A percentile compares a stretch with the other conserved stretches of the same genome.
These are phyloP conservation scores for Cladosporium sphaerospermum DNA, from an alignment of 2,329 filamentous ascomycete species.

Conservation along the genomic window DNA sequence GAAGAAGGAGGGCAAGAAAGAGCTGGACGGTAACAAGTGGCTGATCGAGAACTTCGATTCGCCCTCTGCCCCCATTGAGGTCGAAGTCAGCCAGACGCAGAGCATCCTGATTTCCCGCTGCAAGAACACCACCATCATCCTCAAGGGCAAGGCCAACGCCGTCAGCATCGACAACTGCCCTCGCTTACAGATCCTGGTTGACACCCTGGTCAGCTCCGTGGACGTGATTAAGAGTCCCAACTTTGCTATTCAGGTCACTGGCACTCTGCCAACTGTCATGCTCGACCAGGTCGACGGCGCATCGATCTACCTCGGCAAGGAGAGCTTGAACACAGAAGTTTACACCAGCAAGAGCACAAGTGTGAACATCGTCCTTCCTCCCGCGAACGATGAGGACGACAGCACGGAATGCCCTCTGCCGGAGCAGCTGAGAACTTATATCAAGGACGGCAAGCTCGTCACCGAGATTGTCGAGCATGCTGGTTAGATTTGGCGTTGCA, in stretches of 20 bases:
- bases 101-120: slow-evolving; percentile 89
- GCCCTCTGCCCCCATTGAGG: slow-evolving; percentile 63
- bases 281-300: slow-evolving; percentile 92
- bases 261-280: slow-evolving; percentile 77
- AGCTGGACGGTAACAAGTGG: slow-evolving; percentile 73
- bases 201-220: slow-evolving; percentile 81
- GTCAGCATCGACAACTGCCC: slow-evolving; percentile 88
- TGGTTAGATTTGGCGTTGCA: slow-evolving; percentile 48
- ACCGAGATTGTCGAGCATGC: slow-evolving; percentile 95
- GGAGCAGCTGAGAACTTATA: slow-evolving; percentile 79
- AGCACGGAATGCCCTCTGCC: slow-evolving; percentile 83
- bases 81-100: slow-evolving; percentile 75
- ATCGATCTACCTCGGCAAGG: slow-evolving; percentile 75
- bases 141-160: slow-evolving; percentile 94
- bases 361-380: slow-evolving; percentile 79
- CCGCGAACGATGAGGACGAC: slow-evolving; percentile 61
- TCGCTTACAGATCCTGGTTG: slow-evolving; percentile 77
- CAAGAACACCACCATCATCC: slow-evolving; percentile 80
- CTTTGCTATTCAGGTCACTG: slow-evolving; percentile 79
- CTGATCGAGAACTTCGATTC: slow-evolving; percentile 91
- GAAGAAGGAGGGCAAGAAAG: slow-evolving; percentile 36
- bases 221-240: slow-evolving; percentile 94
- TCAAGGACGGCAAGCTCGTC: slow-evolving; percentile 69
- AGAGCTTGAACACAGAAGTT: slow-evolving; percentile 71
- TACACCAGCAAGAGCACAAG: slow-evolving; percentile 83